phyloP scores from a whole-genome alignment of 202 grass and related monocot genomes.

The Setaria viridis region DNA sequence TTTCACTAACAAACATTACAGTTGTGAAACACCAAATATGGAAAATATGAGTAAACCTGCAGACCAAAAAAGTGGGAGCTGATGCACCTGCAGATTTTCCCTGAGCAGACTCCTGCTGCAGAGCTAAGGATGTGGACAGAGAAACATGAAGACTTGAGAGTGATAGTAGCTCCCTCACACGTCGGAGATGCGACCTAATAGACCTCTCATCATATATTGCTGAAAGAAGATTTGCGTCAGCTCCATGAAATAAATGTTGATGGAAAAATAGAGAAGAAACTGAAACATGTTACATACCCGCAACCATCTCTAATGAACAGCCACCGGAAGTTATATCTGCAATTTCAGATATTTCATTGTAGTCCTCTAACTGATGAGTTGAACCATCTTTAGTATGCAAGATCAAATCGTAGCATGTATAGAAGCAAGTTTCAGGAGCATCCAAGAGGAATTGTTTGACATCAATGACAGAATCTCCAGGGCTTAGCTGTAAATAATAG shows the following conservation, averaged over 20 bases:
- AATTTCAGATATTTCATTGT: constrained; percentile 97
- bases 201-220: constrained; percentile 98
- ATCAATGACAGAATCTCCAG: constrained; percentile 95
- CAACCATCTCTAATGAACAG: constrained; percentile 92
- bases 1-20: constrained; percentile 24
- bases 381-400: constrained; percentile 87
- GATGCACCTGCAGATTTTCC: constrained; percentile 71
- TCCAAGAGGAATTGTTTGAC: constrained; percentile 97
- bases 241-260: background rate
- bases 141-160: constrained; percentile 90
- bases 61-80: background rate
- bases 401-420: constrained; percentile 91
- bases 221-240: constrained; percentile 53
- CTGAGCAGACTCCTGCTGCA: constrained; percentile 84
- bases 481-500: constrained; percentile 78
- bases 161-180: constrained; percentile 87
- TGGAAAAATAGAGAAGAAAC: background rate
- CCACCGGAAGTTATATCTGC: constrained; percentile 89
- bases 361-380: constrained; percentile 87
- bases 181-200: constrained; percentile 86
- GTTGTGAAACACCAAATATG: background rate
- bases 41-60: constrained; percentile 18
- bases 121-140: constrained; percentile 76
- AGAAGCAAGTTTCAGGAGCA: constrained; percentile 98
- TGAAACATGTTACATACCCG: constrained; percentile 58